A percentile compares a stretch with the other conserved stretches of the same genome.
Evolutionary conservation across 345 rosid genomes (phyloP).

Genomic region (thale cress (Arabidopsis thaliana)): TAIR10.1 NC_003070.9:4861001-4861500

Average conservation of each 20-base stretch:
- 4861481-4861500: conserved; percentile 64
- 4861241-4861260: conserved; percentile 20
- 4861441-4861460: conserved; percentile 41
- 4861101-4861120: background rate
- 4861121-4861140: background rate
- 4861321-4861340: conserved; percentile 19
- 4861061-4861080: background rate
- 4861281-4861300: conserved; percentile 29
- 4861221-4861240: conserved; percentile 2
- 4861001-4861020: too few species aligned
- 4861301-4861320: conserved; percentile 27
- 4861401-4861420: background rate
- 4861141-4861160: background rate
- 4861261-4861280: conserved; percentile 32
- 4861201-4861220: conserved; percentile 3
- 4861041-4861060: background rate
- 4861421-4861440: background rate
- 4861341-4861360: conserved; percentile 11
- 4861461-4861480: conserved; percentile 22
- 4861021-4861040: background rate
- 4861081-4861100: background rate
- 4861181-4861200: conserved; percentile 3
- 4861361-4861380: background rate
- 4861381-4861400: background rate
- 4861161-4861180: background rate